Conservation (phyloP, 805 yeast species). For the Kodamaea neixiangensis region DNA sequence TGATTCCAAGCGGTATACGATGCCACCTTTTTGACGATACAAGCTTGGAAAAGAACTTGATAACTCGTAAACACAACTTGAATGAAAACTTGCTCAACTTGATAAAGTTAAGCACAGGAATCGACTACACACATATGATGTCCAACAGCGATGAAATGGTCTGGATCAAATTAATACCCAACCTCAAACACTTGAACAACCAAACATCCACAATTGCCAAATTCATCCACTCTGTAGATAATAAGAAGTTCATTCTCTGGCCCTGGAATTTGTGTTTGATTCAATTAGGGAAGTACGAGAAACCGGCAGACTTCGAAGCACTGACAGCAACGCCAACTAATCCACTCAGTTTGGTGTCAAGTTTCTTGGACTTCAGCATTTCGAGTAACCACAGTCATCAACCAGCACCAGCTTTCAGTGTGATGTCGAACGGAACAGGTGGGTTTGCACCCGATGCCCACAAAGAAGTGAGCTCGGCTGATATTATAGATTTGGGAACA, state of each 20-base stretch:
- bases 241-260: constrained; percentile 65
- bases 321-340: constrained; percentile 15
- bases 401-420: background rate
- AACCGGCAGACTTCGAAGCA: constrained; percentile 8
- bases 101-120: constrained; percentile 37
- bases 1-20: constrained; percentile 44
- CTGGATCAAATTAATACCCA: constrained; percentile 73
- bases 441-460: constrained; percentile 9
- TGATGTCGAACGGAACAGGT: constrained; percentile 10
- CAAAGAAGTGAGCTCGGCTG: constrained; percentile 18
- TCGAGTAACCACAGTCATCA: constrained; percentile 18
- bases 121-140: constrained; percentile 20
- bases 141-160: constrained; percentile 26
- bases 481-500: constrained; percentile 14
- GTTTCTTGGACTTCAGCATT: constrained; percentile 37
- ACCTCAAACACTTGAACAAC: constrained; percentile 66
- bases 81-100: constrained; percentile 32
- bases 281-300: constrained; percentile 45
- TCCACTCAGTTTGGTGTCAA: constrained; percentile 37
- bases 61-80: constrained; percentile 20
- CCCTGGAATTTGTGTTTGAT: constrained; percentile 66
- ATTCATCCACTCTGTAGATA: constrained; percentile 54
- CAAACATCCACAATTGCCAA: constrained; percentile 62
- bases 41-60: constrained; percentile 20
- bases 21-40: constrained; percentile 43